phyloP scores from a whole-genome alignment of 768 basidiomycete species.

The Xanthoconium purpureum region DNA sequence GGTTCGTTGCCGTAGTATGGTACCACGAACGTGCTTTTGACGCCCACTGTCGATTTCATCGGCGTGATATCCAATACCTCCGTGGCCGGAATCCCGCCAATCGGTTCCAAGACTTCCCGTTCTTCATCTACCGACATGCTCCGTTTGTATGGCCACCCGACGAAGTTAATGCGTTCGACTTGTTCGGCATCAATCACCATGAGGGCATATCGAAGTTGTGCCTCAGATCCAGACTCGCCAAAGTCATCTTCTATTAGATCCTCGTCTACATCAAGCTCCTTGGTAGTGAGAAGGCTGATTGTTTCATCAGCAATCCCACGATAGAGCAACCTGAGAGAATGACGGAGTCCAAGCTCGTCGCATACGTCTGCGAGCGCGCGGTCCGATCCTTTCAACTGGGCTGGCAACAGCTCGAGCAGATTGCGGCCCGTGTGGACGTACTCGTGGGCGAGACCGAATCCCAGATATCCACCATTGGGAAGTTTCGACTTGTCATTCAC shows the following conservation, averaged over 20 bases:
- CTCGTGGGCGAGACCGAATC: conserved; percentile 16
- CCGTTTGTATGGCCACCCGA: neutral
- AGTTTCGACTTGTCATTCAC: conserved; percentile 1
- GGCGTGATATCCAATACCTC: conserved; percentile 10
- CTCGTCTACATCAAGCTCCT: too few species aligned
- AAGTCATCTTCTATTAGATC: neutral
- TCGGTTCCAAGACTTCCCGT: neutral
- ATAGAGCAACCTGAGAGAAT: conserved; percentile 7
- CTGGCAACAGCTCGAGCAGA: neutral
- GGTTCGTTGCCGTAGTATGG: conserved; percentile 2
- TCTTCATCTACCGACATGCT: neutral
- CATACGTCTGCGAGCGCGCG: conserved; percentile 7
- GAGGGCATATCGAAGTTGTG: neutral
- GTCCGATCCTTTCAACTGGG: conserved; percentile 15
- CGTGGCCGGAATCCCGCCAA: neutral
- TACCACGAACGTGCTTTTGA: neutral
- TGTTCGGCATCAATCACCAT: neutral
- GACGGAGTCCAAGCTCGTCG: conserved; percentile 1
- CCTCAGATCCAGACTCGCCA: too few species aligned
- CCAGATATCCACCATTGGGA: conserved; percentile 9
- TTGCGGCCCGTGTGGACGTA: conserved; percentile 4
- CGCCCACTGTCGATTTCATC: conserved; percentile 6
- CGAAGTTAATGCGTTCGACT: conserved; percentile 1
- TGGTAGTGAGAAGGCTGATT: too few species aligned
- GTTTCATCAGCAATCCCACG: too few species aligned